Conservation (phyloP, 2,329 filamentous ascomycete genomes). For the Pestalotiopsis fici region DNA sequence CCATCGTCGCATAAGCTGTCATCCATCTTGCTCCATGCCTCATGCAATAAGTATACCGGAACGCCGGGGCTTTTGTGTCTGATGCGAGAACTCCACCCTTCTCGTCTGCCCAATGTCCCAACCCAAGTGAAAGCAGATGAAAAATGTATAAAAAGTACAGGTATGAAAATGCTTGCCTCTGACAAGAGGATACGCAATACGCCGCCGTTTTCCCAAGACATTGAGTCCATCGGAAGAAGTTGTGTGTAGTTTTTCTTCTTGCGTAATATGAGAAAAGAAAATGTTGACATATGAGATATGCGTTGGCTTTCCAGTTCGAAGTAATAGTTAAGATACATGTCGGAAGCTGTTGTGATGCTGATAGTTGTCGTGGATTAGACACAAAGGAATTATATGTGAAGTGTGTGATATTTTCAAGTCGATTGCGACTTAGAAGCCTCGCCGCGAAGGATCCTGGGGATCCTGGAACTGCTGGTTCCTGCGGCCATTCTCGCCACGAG, state of each 20-base stretch:
- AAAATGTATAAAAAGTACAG: background rate
- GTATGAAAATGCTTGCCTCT: constrained; percentile 4
- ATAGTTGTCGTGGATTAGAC: constrained; percentile 7
- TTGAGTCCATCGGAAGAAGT: background rate
- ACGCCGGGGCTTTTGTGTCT: constrained; percentile 11
- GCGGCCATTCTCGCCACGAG: constrained; percentile 44
- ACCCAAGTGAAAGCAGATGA: background rate
- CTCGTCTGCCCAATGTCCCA: constrained; percentile 7
- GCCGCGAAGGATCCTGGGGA: constrained; percentile 44
- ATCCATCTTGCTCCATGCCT: constrained; percentile 10
- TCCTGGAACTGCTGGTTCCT: constrained; percentile 40
- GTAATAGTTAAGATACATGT: constrained; percentile 7
- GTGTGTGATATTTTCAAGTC: background rate
- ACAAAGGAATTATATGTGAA: constrained; percentile 9
- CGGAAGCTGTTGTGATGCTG: background rate
- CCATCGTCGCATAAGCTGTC: constrained; percentile 9
- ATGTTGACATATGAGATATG: constrained; percentile 3
- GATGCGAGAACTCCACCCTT: constrained; percentile 9
- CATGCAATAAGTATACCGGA: constrained; percentile 11
- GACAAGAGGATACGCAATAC: constrained; percentile 3
- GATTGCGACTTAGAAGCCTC: constrained; percentile 17
- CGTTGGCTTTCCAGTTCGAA: background rate
- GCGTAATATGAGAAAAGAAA: background rate
- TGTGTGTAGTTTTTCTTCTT: too few relatives aligned
- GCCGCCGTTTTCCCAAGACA: constrained; percentile 10